phyloP scores from a whole-genome alignment of 164 flowering plant genomes.

The Stephania yunnanensis region DNA sequence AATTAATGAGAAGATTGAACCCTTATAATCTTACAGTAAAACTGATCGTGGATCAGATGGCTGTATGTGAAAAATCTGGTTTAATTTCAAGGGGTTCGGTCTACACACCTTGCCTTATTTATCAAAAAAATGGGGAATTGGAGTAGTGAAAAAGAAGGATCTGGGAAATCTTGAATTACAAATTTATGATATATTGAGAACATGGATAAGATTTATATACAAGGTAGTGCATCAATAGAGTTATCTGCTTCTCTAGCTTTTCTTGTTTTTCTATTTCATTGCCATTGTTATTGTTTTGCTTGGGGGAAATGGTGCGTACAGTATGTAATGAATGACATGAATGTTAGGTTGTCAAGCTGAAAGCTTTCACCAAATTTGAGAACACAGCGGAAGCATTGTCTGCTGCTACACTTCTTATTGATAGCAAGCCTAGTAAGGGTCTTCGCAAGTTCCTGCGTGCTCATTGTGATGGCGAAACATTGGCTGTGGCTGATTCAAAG shows the following conservation, averaged over 20 bases:
- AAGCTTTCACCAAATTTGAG: constrained; percentile 90
- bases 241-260: neutral
- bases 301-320: neutral
- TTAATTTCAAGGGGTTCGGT: neutral
- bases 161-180: neutral
- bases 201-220: neutral
- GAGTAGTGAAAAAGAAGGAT: neutral
- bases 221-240: neutral
- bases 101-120: neutral
- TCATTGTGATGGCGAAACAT: constrained; percentile 71
- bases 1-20: neutral
- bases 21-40: too few species aligned
- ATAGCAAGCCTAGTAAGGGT: constrained; percentile 81
- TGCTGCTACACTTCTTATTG: constrained; percentile 65
- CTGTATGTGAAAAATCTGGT: neutral
- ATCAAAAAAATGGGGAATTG: neutral
- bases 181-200: neutral
- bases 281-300: neutral
- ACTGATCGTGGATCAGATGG: neutral
- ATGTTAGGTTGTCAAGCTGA: constrained; percentile 72
- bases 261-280: neutral
- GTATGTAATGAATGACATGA: neutral
- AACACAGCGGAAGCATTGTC: constrained; percentile 77
- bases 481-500: constrained; percentile 88
- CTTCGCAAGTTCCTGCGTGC: constrained; percentile 79